Evolutionary conservation across 106 monocot species (phyloP).

Genomic region (Platanthera guangdongensis): DNA sequence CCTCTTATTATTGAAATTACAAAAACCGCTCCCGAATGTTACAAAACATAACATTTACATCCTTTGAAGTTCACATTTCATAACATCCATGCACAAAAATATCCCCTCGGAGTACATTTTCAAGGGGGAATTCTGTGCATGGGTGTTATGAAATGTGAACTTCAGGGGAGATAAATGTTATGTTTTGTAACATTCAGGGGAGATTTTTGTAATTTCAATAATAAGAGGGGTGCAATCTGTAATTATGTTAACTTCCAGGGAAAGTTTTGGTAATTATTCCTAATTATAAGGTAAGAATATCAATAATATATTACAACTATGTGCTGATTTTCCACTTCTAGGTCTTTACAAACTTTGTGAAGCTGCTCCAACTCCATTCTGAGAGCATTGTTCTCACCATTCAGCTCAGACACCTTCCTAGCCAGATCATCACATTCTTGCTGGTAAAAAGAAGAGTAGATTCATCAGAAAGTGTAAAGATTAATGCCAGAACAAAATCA

Average conservation of each 20-base stretch:
- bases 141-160: no score
- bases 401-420: slow-evolving; percentile 42
- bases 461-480: background rate
- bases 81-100: no score
- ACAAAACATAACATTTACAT: no score
- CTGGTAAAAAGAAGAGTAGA: slow-evolving; percentile 14
- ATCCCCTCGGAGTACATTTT: no score
- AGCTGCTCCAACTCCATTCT: slow-evolving; percentile 35
- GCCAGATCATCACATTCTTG: slow-evolving; percentile 58
- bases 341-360: slow-evolving; percentile 30
- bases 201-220: no score
- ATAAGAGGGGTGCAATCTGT: no score
- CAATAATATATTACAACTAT: slow-evolving; percentile 16
- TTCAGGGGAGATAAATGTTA: background rate
- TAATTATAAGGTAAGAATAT: background rate
- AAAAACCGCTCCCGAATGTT: no score
- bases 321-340: slow-evolving; percentile 35
- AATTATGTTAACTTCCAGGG: no score
- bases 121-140: no score
- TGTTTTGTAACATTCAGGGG: background rate
- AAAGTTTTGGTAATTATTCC: background rate
- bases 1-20: background rate
- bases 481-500: background rate
- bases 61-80: no score
- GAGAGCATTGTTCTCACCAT: slow-evolving; percentile 28